These are phyloP conservation scores for Epichloe glyceriae DNA, from an alignment of 2,329 filamentous ascomycete species.

Conservation along the genomic window DNA sequence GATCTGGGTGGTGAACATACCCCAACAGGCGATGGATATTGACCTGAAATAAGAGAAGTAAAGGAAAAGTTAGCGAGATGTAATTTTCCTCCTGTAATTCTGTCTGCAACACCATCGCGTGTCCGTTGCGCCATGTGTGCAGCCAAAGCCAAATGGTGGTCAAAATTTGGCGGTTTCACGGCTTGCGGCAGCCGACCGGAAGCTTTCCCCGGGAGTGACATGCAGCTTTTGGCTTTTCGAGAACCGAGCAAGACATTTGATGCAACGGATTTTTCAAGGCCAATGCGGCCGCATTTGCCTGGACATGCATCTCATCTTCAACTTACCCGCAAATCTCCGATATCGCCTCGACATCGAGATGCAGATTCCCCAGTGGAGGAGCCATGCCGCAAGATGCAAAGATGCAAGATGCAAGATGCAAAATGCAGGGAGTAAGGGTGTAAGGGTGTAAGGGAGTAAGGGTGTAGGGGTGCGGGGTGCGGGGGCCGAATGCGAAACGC, in stretches of 20 bases:
- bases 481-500: too few relatives aligned
- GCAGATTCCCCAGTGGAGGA: conserved; percentile 42
- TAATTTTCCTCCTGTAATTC: too few relatives aligned
- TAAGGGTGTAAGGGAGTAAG: too few relatives aligned
- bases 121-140: too few relatives aligned
- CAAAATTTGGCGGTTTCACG: neutral
- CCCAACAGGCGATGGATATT: conserved; percentile 92
- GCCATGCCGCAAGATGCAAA: conserved; percentile 27
- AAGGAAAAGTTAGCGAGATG: neutral
- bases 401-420: neutral
- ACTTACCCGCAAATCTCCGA: conserved; percentile 79
- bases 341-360: conserved; percentile 78
- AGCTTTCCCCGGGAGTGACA: neutral
- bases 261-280: too few relatives aligned
- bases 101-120: too few relatives aligned
- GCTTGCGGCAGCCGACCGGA: neutral
- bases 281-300: too few relatives aligned
- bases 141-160: too few relatives aligned
- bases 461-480: too few relatives aligned
- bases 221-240: neutral
- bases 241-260: neutral
- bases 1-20: conserved; percentile 14
- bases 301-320: neutral
- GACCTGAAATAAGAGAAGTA: conserved; percentile 39
- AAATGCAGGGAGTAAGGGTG: neutral